These are phyloP conservation scores for Porcisia deanei DNA, from an alignment of 208 protist genomes.

Conservation along the genomic window DNA sequence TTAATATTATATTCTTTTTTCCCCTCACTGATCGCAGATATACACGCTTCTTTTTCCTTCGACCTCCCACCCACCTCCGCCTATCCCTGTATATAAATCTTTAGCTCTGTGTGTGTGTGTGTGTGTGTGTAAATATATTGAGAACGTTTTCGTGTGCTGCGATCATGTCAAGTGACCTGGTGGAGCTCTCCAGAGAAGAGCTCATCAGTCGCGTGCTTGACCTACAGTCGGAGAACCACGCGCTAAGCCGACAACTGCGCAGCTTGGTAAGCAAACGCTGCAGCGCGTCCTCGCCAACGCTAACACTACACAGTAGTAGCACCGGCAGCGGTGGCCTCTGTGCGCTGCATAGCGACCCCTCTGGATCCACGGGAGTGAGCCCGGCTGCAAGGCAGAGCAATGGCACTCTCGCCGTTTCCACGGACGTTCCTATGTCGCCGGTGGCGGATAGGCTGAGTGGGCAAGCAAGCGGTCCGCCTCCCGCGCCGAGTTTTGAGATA, in stretches of 20 bases:
- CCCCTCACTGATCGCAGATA: not conserved
- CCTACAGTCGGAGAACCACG: conserved; percentile 58
- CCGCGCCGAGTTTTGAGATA: conserved; percentile 52
- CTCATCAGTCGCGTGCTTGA: conserved; percentile 67
- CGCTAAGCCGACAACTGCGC: conserved; percentile 59
- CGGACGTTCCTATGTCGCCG: conserved; percentile 20
- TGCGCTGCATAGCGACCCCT: conserved; percentile 24
- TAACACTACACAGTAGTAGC: not conserved
- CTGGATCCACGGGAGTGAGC: conserved; percentile 8
- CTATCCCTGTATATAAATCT: not conserved
- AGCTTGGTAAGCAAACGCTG: conserved; percentile 18
- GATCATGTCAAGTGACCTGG: conserved; percentile 32
- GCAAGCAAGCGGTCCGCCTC: conserved; percentile 22
- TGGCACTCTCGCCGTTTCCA: conserved; percentile 17
- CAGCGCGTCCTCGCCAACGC: conserved; percentile 5
- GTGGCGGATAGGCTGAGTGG: conserved; percentile 37
- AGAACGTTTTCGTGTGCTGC: not conserved
- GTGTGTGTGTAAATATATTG: not conserved
- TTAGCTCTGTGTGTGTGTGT: not conserved
- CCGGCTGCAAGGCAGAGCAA: conserved; percentile 8
- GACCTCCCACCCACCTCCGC: not conserved
- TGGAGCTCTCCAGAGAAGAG: conserved; percentile 45
- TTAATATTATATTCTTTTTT: not conserved
- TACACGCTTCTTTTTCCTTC: conserved; percentile 7
- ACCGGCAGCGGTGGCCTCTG: conserved; percentile 6